Base-by-base conservation (phyloP, 306 rosid genomes). In the Prunus davidiana region DNA sequence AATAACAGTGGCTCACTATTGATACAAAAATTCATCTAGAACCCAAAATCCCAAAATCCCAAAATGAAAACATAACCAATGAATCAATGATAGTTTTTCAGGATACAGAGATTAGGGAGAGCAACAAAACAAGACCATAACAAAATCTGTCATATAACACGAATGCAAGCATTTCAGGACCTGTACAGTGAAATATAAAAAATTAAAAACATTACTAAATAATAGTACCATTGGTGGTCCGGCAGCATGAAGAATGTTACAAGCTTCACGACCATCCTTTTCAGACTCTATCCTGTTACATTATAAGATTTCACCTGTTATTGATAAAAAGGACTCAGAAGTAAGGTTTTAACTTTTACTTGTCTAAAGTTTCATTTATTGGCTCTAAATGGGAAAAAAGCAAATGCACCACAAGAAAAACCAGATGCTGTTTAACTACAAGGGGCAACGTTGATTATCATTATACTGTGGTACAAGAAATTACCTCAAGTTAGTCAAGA, bases 201-300 rank as follows among this genome's bases (percentile, higher is more conserved):
- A 6, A 50, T 9, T 19, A 28, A 25, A 19, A 24, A 18, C 16
- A 3, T 15, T 6, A 19, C 19, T 69, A 66, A 34, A 73, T 51
- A 79, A 69, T 34, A 61, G 79, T 79, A 92, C 96, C 96, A 83
- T 88, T 70, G 93, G 78, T 41, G 96, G 97, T 78, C 97, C 97
- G 22, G 88, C 91, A 50, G 87, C 88, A 75, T 92, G 97, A 84
- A 92, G 90, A 76, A 80, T 79, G 83, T 84, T 92, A 80, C 97
- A 92, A 80, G 96, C 97, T 74, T 87, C 76, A 64, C 87, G 84
- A 16, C 97, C 96, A 87, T 90, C 96, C 30, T n/a, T 81, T 84
- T 92, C 97, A 46, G 93, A 84, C 67, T 73, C 87, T 77, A 92
- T 90, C 81, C 97, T 92, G 91, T 49, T 15, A 86, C 64, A 87